These are phyloP conservation scores for Cryphonectria parasitica DNA, from an alignment of 2,329 filamentous ascomycete genomes.

Conservation along the genomic window DNA sequence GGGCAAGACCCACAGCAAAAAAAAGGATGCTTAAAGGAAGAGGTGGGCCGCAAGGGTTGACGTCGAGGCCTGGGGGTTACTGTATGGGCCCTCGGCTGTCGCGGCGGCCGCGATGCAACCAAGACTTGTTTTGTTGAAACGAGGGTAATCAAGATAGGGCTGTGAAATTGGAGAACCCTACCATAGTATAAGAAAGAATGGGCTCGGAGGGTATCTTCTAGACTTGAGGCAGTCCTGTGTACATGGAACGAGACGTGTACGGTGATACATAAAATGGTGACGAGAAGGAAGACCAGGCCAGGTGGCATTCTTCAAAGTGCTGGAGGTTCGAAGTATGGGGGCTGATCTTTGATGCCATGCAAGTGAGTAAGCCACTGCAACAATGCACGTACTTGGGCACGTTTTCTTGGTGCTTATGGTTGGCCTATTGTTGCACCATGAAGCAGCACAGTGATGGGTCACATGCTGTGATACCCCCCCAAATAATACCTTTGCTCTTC, in stretches of 20 bases:
- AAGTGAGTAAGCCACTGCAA: background rate
- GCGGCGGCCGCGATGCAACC: background rate
- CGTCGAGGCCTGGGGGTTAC: background rate
- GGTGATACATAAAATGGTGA: background rate
- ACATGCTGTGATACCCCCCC: background rate
- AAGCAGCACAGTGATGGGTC: background rate
- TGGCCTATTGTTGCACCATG: background rate
- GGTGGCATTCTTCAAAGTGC: background rate
- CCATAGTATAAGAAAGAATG: background rate
- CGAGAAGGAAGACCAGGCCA: background rate
- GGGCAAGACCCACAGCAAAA: background rate
- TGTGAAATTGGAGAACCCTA: background rate
- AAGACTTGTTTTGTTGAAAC: background rate
- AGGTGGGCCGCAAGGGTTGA: background rate
- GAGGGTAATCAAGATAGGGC: background rate
- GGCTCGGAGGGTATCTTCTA: background rate
- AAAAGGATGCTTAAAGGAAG: background rate
- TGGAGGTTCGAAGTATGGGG: background rate
- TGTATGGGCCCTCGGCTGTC: background rate
- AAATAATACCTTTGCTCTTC: background rate
- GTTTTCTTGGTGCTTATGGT: background rate
- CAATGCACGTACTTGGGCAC: background rate
- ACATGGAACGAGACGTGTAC: background rate
- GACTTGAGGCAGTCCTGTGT: background rate
- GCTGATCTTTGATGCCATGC: background rate